These are phyloP conservation scores for Kurtzmaniella quercitrusa DNA, from an alignment of 1,139 yeast genomes.

Conservation along the genomic window DNA sequence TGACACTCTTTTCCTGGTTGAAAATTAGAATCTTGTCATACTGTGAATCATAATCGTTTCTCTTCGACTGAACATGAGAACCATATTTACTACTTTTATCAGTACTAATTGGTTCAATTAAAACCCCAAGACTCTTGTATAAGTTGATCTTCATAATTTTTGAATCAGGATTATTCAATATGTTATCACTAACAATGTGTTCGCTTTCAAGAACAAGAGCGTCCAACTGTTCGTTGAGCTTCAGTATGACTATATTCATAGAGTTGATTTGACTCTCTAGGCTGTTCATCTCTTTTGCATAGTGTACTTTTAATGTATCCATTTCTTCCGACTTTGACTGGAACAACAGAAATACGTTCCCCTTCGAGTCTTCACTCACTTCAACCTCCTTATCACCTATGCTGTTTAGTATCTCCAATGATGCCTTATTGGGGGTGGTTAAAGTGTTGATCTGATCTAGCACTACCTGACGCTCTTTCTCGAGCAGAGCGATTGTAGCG, in stretches of 20 bases:
- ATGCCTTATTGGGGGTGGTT: conserved; percentile 12
- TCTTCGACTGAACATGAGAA: conserved; percentile 10
- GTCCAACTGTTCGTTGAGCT: conserved; percentile 30
- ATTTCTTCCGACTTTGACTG: conserved; percentile 28
- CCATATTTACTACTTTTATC: conserved; percentile 6
- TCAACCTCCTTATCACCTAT: conserved; percentile 4
- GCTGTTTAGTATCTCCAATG: conserved; percentile 11
- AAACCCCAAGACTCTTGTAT: conserved; percentile 42
- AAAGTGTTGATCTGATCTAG: conserved; percentile 19
- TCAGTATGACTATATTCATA: conserved; percentile 39
- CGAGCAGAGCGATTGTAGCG: conserved; percentile 18
- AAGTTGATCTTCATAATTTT: conserved; percentile 40
- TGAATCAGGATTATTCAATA: conserved; percentile 27
- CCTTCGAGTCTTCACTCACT: conserved; percentile 8
- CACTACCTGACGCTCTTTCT: conserved; percentile 15
- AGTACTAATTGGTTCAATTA: conserved; percentile 24
- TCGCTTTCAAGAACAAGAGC: conserved; percentile 20
- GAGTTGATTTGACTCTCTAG: conserved; percentile 50
- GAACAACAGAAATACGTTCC: conserved; percentile 25
- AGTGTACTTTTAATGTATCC: conserved; percentile 48
- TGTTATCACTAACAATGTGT: conserved; percentile 21
- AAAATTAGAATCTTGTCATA: conserved; percentile 44
- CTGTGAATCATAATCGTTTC: conserved; percentile 7
- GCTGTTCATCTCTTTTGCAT: conserved; percentile 57
- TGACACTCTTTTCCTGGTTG: conserved; percentile 43